A percentile compares a stretch with the other conserved stretches of the same genome.
These are phyloP conservation scores for Apium graveolens DNA, from an alignment of 129 eudicot genomes.

Conservation along the genomic window DNA sequence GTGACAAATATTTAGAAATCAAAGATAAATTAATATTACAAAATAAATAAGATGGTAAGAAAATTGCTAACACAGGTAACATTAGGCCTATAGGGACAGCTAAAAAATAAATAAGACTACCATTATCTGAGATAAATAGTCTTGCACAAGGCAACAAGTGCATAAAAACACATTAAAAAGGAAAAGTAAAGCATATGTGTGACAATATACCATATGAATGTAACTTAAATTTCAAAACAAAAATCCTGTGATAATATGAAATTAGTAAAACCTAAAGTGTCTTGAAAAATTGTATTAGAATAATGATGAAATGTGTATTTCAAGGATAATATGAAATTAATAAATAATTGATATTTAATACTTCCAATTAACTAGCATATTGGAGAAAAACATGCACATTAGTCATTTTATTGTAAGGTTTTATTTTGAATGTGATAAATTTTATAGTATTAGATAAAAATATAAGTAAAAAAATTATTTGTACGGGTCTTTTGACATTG, in stretches of 20 bases:
- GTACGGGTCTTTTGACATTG: too few species aligned
- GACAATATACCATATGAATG: not conserved
- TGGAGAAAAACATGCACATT: not conserved
- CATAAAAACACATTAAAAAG: not conserved
- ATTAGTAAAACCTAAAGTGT: not conserved
- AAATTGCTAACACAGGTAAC: not conserved
- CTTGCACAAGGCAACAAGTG: not conserved
- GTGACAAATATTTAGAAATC: not conserved
- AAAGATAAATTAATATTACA: not conserved
- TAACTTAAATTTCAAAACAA: not conserved
- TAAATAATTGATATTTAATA: not conserved
- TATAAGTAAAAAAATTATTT: too few species aligned
- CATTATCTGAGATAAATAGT: not conserved
- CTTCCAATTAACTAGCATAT: too few species aligned
- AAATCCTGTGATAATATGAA: not conserved
- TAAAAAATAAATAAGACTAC: not conserved
- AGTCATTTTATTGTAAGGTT: not conserved
- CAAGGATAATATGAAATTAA: not conserved
- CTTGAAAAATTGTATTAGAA: not conserved
- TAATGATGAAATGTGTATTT: not conserved
- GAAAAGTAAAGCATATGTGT: not conserved
- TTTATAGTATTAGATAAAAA: not conserved
- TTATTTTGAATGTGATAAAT: not conserved
- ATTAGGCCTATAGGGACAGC: not conserved
- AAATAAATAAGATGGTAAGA: not conserved